Conservation (phyloP, 371 early-diverging fungal species). For the Blakeslea trispora region DNA sequence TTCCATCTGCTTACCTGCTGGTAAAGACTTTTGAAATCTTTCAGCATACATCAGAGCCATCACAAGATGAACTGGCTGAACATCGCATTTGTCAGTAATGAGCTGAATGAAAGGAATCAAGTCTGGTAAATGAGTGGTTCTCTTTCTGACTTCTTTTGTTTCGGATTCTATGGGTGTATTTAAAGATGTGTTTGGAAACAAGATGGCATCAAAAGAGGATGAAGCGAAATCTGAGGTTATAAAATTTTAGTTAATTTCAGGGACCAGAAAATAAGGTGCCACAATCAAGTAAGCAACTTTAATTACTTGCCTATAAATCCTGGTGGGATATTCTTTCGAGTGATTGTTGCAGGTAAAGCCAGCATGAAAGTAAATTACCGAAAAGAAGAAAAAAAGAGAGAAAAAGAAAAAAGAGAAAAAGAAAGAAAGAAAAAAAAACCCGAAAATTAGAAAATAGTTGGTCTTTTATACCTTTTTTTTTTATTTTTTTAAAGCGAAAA, state of each 20-base stretch:
- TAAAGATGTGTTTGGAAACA: conserved; percentile 25
- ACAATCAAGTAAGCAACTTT: not conserved
- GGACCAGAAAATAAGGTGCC: conserved; percentile 6
- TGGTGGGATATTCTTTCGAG: conserved; percentile 35
- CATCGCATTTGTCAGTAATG: conserved; percentile 50
- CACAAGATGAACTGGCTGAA: conserved; percentile 45
- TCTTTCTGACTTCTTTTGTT: conserved; percentile 20
- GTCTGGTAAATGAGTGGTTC: conserved; percentile 42
- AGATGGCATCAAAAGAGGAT: conserved; percentile 50
- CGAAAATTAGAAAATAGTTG: not conserved
- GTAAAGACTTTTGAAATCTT: conserved; percentile 43
- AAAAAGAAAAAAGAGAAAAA: conserved; percentile 36
- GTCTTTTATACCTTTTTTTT: conserved; percentile 11
- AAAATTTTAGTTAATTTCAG: conserved; percentile 1
- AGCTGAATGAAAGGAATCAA: conserved; percentile 48
- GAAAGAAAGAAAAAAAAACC: conserved; percentile 31
- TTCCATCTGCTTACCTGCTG: conserved; percentile 45
- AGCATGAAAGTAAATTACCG: conserved; percentile 28
- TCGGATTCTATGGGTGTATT: not conserved
- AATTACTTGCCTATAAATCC: conserved; percentile 44
- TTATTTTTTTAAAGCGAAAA: too few relatives aligned
- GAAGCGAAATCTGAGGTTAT: conserved; percentile 44
- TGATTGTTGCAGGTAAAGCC: conserved; percentile 24
- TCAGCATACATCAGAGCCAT: conserved; percentile 55
- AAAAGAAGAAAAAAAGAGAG: conserved; percentile 41